Evolutionary conservation across 805 yeast genomes (phyloP).

Genomic region (Diddensiella transvaalensis): DNA sequence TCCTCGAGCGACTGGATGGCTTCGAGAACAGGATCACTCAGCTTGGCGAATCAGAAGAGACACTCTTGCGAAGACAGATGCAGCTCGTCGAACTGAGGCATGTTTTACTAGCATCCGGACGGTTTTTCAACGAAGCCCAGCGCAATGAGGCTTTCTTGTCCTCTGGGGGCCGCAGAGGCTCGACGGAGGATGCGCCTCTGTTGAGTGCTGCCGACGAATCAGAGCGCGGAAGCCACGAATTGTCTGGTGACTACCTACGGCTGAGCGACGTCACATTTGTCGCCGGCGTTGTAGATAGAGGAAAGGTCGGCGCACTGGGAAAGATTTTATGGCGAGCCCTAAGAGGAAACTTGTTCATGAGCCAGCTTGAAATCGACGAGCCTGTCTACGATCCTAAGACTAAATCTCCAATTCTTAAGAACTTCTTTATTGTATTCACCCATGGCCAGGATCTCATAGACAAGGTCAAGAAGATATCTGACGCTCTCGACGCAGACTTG

Average conservation of each 20-base stretch:
- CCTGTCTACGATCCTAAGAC: slow-evolving; percentile 60
- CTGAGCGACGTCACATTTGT: slow-evolving; percentile 47
- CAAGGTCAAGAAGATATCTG: slow-evolving; percentile 78
- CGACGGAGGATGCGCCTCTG: slow-evolving; percentile 36
- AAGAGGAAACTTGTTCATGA: slow-evolving; percentile 85
- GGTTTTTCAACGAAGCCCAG: slow-evolving; percentile 42
- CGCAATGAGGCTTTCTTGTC: slow-evolving; percentile 29
- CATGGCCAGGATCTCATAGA: slow-evolving; percentile 77
- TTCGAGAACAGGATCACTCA: slow-evolving; percentile 73
- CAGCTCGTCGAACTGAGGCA: slow-evolving; percentile 68
- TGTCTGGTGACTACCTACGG: slow-evolving; percentile 18
- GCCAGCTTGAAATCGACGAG: slow-evolving; percentile 67
- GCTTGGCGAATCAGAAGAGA: slow-evolving; percentile 64
- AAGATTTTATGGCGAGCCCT: slow-evolving; percentile 87
- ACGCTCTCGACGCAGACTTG: slow-evolving; percentile 81
- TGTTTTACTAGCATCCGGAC: slow-evolving; percentile 47
- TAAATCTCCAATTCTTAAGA: slow-evolving; percentile 60
- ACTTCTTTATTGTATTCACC: slow-evolving; percentile 82
- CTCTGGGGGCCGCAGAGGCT: slow-evolving; percentile 29
- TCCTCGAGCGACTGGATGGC: slow-evolving; percentile 56
- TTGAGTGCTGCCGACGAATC: slow-evolving; percentile 35
- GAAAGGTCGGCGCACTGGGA: slow-evolving; percentile 65
- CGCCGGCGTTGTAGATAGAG: slow-evolving; percentile 79
- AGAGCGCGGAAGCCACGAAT: slow-evolving; percentile 12
- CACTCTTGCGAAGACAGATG: slow-evolving; percentile 58